Evolutionary conservation across 2,329 filamentous ascomycete species (phyloP).

Genomic region (Beauveria asiatica): DNA sequence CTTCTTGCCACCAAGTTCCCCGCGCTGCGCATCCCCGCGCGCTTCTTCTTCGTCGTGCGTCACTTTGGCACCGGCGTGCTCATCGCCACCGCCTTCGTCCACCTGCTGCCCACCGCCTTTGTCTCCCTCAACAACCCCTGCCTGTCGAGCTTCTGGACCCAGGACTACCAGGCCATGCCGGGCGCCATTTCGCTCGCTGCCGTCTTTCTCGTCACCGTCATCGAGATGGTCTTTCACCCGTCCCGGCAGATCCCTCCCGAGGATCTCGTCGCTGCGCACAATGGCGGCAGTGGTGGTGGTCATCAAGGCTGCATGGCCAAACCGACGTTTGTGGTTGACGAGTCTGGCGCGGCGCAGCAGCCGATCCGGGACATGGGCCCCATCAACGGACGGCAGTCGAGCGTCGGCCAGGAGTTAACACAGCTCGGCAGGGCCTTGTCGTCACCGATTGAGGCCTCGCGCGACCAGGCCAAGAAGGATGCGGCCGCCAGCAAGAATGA

Average conservation of each 20-base stretch:
- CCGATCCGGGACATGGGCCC: constrained; percentile 26
- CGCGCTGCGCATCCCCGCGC: constrained; percentile 43
- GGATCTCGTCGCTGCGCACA: not conserved
- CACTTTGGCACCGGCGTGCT: constrained; percentile 74
- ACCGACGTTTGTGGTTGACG: not conserved
- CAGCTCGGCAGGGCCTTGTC: constrained; percentile 18
- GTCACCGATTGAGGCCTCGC: constrained; percentile 13
- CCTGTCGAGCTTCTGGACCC: constrained; percentile 66
- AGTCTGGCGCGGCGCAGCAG: constrained; percentile 11
- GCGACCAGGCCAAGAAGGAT: constrained; percentile 8
- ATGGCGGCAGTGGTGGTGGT: constrained; percentile 1
- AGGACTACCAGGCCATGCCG: constrained; percentile 67
- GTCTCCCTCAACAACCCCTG: constrained; percentile 54
- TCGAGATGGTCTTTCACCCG: constrained; percentile 62
- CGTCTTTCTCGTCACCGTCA: constrained; percentile 67
- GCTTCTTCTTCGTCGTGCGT: constrained; percentile 48
- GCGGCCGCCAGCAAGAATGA: constrained; percentile 12
- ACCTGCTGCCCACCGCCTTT: constrained; percentile 61
- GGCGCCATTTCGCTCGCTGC: constrained; percentile 73
- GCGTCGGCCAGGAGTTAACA: constrained; percentile 26
- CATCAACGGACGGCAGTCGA: constrained; percentile 24
- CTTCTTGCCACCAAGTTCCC: constrained; percentile 45
- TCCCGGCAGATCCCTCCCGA: constrained; percentile 23
- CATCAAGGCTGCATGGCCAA: constrained; percentile 16
- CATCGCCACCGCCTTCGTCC: constrained; percentile 70